phyloP scores from a whole-genome alignment of 2,329 filamentous ascomycete genomes.

The Microsporum ferrugineum region DNA sequence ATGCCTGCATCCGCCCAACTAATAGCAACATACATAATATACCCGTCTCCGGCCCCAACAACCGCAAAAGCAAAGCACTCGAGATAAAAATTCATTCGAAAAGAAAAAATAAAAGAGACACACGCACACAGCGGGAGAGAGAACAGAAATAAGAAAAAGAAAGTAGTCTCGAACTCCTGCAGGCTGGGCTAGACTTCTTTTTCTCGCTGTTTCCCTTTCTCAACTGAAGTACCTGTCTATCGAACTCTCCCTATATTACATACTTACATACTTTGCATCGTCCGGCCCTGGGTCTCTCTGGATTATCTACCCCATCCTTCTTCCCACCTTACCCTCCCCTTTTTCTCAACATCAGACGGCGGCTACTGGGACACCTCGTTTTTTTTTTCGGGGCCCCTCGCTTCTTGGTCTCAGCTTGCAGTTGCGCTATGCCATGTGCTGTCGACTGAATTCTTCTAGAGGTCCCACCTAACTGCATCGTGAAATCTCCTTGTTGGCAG shows the following conservation, averaged over 20 bases:
- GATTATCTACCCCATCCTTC: neutral
- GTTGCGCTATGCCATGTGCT: neutral
- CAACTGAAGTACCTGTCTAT: neutral
- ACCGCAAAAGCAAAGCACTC: conserved; percentile 3
- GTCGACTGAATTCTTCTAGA: neutral
- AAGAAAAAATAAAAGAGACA: neutral
- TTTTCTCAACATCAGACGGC: neutral
- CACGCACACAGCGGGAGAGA: neutral
- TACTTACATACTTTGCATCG: conserved; percentile 3
- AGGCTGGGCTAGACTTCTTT: neutral
- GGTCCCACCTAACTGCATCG: conserved; percentile 5
- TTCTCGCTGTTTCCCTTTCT: neutral
- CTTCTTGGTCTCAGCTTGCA: neutral
- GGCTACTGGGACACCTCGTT: neutral
- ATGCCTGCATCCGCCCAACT: conserved; percentile 2
- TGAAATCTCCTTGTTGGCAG: neutral
- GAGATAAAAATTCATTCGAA: neutral
- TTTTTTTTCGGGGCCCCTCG: neutral
- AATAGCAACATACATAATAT: conserved; percentile 5
- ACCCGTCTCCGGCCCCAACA: conserved; percentile 1
- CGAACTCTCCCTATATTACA: neutral
- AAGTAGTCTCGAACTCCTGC: conserved; percentile 1
- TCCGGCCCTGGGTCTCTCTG: neutral
- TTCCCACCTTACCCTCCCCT: neutral
- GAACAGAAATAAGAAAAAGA: conserved; percentile 1